phyloP scores from a whole-genome alignment of 2,329 filamentous ascomycete genomes.

The Trichophyton mentagrophytes region DNA sequence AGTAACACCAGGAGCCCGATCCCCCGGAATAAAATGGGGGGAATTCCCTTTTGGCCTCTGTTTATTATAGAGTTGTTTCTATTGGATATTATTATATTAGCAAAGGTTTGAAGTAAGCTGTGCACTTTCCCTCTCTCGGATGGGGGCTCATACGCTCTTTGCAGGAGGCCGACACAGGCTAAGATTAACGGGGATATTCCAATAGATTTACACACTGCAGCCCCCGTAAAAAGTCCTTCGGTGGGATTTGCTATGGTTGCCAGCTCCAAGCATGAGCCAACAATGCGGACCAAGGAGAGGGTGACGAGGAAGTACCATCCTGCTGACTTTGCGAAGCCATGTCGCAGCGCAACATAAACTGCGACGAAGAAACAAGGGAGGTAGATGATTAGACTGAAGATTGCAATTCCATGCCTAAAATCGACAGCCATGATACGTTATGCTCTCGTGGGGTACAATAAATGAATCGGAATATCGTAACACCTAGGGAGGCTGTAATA shows the following conservation, averaged over 20 bases:
- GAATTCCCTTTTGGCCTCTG: not conserved
- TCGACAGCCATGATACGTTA: conserved; percentile 11
- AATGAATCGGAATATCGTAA: not conserved
- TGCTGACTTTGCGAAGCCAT: conserved; percentile 30
- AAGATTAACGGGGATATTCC: conserved; percentile 40
- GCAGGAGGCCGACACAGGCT: conserved; percentile 34
- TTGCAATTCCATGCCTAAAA: conserved; percentile 23
- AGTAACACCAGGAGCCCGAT: not conserved
- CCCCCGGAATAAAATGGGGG: not conserved
- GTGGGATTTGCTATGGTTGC: conserved; percentile 35
- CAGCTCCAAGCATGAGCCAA: conserved; percentile 40
- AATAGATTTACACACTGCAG: conserved; percentile 34
- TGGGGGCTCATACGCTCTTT: conserved; percentile 20
- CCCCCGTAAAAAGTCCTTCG: conserved; percentile 28
- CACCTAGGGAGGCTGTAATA: not conserved
- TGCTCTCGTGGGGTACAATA: not conserved
- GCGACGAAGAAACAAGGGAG: conserved; percentile 23
- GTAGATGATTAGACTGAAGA: conserved; percentile 27
- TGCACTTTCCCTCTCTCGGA: not conserved
- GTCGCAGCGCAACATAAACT: conserved; percentile 22
- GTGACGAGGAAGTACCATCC: conserved; percentile 45
- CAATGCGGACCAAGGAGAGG: conserved; percentile 41
- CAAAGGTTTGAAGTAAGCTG: not conserved
- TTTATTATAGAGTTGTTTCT: not conserved
- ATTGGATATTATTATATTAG: not conserved